Evolutionary conservation across 1,139 yeast species (phyloP).

Genomic region (Nakaseomyces nivariensis): DNA sequence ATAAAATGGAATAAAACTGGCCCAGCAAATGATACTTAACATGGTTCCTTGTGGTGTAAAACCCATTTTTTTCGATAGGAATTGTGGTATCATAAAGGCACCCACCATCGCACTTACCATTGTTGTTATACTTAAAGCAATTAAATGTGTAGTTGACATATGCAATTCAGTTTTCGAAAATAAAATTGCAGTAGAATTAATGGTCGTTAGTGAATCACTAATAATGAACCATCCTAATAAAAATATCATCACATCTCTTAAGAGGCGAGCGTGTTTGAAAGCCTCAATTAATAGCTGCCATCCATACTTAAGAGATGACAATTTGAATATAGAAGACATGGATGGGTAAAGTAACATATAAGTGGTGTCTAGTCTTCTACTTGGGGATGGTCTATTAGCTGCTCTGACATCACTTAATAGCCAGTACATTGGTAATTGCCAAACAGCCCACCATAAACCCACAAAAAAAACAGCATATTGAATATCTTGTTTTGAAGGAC

Average conservation of each 20-base stretch:
- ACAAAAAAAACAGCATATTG: slow-evolving; percentile 48
- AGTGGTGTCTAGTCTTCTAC: neutral
- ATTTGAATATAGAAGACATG: slow-evolving; percentile 23
- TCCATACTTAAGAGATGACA: slow-evolving; percentile 39
- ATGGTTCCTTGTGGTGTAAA: slow-evolving; percentile 39
- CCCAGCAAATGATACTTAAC: slow-evolving; percentile 45
- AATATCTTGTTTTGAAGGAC: slow-evolving; percentile 39
- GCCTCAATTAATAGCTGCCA: slow-evolving; percentile 49
- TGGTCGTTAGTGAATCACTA: slow-evolving; percentile 61
- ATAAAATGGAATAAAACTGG: slow-evolving; percentile 54
- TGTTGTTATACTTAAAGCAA: slow-evolving; percentile 49
- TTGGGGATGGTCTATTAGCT: neutral
- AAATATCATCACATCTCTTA: slow-evolving; percentile 52
- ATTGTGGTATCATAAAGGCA: slow-evolving; percentile 44
- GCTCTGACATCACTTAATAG: slow-evolving; percentile 31
- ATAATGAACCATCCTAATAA: slow-evolving; percentile 60
- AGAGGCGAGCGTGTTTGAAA: slow-evolving; percentile 42
- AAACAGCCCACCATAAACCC: slow-evolving; percentile 63
- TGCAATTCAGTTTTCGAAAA: slow-evolving; percentile 57
- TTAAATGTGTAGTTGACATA: slow-evolving; percentile 55
- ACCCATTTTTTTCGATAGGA: slow-evolving; percentile 35
- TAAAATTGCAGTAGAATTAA: slow-evolving; percentile 61
- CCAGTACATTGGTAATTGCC: slow-evolving; percentile 47
- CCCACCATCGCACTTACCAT: slow-evolving; percentile 56
- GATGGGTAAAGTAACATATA: neutral